Base-by-base conservation (phyloP, 495 filamentous ascomycete genomes). In the Neurospora sp. region DNA sequence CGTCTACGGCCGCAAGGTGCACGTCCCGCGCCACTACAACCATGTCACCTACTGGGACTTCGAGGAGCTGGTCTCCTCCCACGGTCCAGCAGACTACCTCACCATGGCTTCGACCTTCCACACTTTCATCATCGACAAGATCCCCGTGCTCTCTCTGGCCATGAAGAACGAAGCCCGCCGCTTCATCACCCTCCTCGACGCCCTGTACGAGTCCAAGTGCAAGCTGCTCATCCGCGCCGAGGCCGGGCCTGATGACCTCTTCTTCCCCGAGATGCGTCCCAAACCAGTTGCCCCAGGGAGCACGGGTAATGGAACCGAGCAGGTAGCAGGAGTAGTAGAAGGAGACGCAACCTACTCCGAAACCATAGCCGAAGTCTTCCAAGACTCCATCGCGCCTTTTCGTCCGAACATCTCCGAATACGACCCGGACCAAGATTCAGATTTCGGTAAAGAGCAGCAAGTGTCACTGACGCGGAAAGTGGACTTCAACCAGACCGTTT, bases 51-150 rank as follows among this genome's bases (percentile, higher is more conserved):
- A 80, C 41, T 91, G 88, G 87, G 83, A 85, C 37, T 93, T 93
- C 74, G 54, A 76, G 39, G 85, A 89, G 39, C 86, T 93, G 8
- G 91, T 89, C 70, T 79, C 80, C 7, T 79, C 81, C 8, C 85
- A 92, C 35, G 91, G 91, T 0, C 89, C 90, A 41, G 91, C 91
- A 27, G 91, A 93, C 81, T 93, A 92, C 81, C 89, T 92, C 71
- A 90, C 89, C 9, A 82, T 93, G 72, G 90, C 91, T 1, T 91
- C 89, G 1, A 89, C 83, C 71, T 92, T 87, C 79, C 90, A 92
- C 78, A 92, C 90, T 0, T 82, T 93, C 70, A 87, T 93, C 77
- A 82, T 92, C 54, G 84, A 86, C 71, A 78, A 85, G 8, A 83
- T 92, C 37, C 90, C 91, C 1, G 75, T 88, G 20, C 79, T 92